phyloP scores from a whole-genome alignment of 140 eudicot genomes.

The Cichorium intybus region DNA sequence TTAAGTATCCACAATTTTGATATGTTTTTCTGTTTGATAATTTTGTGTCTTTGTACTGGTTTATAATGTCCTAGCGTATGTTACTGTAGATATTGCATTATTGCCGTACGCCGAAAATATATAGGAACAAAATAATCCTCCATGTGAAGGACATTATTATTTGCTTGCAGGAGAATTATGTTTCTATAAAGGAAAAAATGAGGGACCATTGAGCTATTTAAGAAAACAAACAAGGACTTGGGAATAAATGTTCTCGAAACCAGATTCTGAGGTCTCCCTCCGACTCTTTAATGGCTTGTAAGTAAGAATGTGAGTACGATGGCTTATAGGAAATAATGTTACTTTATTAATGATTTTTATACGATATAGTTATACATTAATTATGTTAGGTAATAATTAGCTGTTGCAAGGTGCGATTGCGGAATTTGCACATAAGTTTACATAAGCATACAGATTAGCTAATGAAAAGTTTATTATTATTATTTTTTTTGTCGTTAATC shows the following conservation, averaged over 20 bases:
- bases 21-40: too few relatives aligned
- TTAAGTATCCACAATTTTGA: too few relatives aligned
- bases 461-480: too few relatives aligned
- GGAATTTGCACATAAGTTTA: too few relatives aligned
- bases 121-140: background rate
- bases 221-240: background rate
- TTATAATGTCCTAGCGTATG: background rate
- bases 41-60: too few relatives aligned
- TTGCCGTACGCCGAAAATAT: background rate
- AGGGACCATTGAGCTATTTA: conserved; percentile 18
- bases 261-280: background rate
- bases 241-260: conserved; percentile 2
- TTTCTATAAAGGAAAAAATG: background rate
- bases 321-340: background rate
- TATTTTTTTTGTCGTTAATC: too few relatives aligned
- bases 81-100: background rate
- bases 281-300: background rate
- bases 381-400: too few relatives aligned
- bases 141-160: background rate
- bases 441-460: too few relatives aligned
- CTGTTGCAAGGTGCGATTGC: too few relatives aligned
- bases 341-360: background rate
- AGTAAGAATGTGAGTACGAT: background rate
- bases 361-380: background rate
- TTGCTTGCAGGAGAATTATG: background rate